Evolutionary conservation across 2,329 filamentous ascomycete genomes (phyloP).

Genomic region (Colletotrichum shisoi): DNA sequence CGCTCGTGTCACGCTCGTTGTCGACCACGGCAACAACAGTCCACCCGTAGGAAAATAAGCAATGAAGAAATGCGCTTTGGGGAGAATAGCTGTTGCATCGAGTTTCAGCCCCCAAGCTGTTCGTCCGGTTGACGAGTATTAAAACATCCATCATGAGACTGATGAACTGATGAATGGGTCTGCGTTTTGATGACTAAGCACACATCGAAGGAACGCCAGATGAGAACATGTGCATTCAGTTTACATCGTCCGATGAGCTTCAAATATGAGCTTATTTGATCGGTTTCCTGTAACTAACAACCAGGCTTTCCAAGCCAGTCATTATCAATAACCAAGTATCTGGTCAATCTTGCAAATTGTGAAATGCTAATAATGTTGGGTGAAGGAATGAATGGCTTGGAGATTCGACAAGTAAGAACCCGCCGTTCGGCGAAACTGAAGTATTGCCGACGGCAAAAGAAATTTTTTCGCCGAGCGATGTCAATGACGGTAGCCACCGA

Average conservation of each 20-base stretch:
- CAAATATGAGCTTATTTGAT: neutral
- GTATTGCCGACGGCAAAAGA: conserved; percentile 30
- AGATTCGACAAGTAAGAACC: neutral
- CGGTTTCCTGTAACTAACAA: neutral
- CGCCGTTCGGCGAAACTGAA: neutral
- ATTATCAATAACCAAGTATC: neutral
- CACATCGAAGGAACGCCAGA: neutral
- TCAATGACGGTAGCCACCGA: conserved; percentile 8
- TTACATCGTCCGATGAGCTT: neutral
- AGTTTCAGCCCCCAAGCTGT: neutral
- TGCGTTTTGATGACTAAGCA: conserved; percentile 14
- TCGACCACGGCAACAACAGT: neutral
- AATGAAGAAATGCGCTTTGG: too few species aligned
- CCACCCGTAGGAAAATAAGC: neutral
- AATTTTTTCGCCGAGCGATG: conserved; percentile 18
- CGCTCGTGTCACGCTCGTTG: neutral
- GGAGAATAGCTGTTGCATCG: neutral
- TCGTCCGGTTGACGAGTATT: neutral
- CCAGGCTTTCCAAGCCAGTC: neutral
- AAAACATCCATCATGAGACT: neutral
- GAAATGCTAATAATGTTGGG: neutral
- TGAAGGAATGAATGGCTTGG: neutral
- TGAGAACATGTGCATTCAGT: neutral
- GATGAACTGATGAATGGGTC: neutral
- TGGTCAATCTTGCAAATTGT: too few species aligned